Evolutionary conservation across 371 early-diverging fungal genomes (phyloP).

Genomic region (Mortierella sp.): DNA sequence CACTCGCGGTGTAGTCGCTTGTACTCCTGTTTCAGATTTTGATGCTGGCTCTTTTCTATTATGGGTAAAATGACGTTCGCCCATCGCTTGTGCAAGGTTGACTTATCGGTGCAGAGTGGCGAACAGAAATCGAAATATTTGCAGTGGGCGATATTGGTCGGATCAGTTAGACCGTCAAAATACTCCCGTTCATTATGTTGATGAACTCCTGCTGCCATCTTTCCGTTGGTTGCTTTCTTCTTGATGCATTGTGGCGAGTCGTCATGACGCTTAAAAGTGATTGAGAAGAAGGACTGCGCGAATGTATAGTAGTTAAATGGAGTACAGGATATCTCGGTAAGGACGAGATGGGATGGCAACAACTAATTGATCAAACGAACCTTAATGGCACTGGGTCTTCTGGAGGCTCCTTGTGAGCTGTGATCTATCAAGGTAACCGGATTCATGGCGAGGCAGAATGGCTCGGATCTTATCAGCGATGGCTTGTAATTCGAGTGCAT

Average conservation of each 20-base stretch:
- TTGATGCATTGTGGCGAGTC: background rate
- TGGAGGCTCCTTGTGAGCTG: background rate
- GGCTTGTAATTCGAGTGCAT: too few species aligned
- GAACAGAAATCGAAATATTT: slow-evolving; percentile 21
- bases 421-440: background rate
- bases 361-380: background rate
- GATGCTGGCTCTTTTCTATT: slow-evolving; percentile 13
- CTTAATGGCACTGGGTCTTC: background rate
- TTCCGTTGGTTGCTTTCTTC: background rate
- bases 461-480: background rate
- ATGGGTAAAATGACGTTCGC: slow-evolving; percentile 18
- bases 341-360: too few species aligned
- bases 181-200: background rate
- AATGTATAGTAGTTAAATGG: background rate
- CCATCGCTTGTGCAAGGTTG: slow-evolving; percentile 13
- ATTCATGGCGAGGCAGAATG: background rate
- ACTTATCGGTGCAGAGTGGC: slow-evolving; percentile 7
- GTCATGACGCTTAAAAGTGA: background rate
- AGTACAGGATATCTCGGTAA: background rate
- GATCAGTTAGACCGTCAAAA: slow-evolving; percentile 14
- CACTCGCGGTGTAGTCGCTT: slow-evolving; percentile 19
- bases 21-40: slow-evolving; percentile 12
- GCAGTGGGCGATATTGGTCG: slow-evolving; percentile 17
- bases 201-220: slow-evolving; percentile 18
- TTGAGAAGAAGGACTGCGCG: background rate